Percentiles rank a stretch among this genome's conserved stretches.
These are phyloP conservation scores for Trypanosoma grayi DNA, from an alignment of 208 protist species.

Conservation along the genomic window DNA sequence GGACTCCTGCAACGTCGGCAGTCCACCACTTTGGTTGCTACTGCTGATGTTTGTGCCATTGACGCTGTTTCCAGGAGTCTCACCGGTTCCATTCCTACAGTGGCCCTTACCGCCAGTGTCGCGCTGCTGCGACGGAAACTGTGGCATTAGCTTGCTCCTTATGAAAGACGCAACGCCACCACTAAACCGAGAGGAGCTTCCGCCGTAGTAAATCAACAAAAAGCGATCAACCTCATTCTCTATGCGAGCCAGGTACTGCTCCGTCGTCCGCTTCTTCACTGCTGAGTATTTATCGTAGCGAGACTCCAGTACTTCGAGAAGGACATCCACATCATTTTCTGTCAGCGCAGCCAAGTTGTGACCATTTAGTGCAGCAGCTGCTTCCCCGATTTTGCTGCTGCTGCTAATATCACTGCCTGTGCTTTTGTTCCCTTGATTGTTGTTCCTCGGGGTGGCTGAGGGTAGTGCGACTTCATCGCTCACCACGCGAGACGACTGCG, in stretches of 20 bases:
- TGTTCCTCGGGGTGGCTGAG: no score
- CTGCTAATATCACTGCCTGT: no score
- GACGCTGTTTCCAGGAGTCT: not conserved
- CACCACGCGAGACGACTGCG: not conserved
- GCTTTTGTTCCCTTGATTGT: no score
- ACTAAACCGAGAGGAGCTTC: slow-evolving; percentile 3
- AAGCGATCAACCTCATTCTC: slow-evolving; percentile 64
- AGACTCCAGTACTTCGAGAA: slow-evolving; percentile 35
- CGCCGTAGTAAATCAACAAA: slow-evolving; percentile 35
- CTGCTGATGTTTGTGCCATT: slow-evolving; percentile 9
- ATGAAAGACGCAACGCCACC: slow-evolving; percentile 22
- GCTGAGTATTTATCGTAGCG: slow-evolving; percentile 42
- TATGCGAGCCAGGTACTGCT: slow-evolving; percentile 57
- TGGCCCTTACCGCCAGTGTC: not conserved
- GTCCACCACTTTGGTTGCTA: not conserved
- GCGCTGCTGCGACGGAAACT: slow-evolving; percentile 5
- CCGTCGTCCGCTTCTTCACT: slow-evolving; percentile 46
- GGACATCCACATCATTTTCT: slow-evolving; percentile 36
- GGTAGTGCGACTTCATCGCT: not conserved
- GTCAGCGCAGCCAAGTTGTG: slow-evolving; percentile 2
- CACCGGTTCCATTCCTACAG: no score
- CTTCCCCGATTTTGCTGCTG: not conserved
- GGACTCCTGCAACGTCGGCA: not conserved
- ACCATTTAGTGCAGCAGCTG: not conserved
- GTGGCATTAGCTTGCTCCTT: slow-evolving; percentile 3